Evolutionary conservation across 208 protist genomes (phyloP).

Genomic region (Leishmania amazonensis): DNA sequence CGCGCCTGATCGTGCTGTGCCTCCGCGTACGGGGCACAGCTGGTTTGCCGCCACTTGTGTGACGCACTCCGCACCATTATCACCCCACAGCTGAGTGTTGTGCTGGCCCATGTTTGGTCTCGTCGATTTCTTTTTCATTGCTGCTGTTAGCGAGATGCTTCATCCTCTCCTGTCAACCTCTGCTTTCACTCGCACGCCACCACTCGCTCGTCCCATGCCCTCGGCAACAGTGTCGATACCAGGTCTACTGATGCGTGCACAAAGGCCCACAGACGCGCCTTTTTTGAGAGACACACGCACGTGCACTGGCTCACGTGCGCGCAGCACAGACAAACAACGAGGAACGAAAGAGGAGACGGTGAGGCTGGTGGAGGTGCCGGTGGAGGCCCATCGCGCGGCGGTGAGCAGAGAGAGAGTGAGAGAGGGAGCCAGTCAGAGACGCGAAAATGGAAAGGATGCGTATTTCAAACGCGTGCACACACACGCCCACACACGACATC

Average conservation of each 20-base stretch:
- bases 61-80: neutral
- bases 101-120: neutral
- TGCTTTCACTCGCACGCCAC: neutral
- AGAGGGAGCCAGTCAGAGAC: neutral
- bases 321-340: neutral
- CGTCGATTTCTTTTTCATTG: neutral
- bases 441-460: neutral
- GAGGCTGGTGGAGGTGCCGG: neutral
- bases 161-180: neutral
- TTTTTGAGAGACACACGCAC: neutral
- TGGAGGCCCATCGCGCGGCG: neutral
- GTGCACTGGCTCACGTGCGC: neutral
- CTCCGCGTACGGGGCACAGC: neutral
- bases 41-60: neutral
- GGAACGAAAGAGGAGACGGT: neutral
- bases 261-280: neutral
- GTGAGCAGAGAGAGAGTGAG: neutral
- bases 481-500: neutral
- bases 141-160: neutral
- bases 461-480: neutral
- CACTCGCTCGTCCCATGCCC: slow-evolving; percentile 4
- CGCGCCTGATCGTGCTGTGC: neutral
- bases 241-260: neutral
- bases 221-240: neutral
- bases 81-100: neutral